Percentiles rank a stretch among this genome's conserved stretches.
Conservation (phyloP, 768 basidiomycete species). For the Russula emetica region DNA sequence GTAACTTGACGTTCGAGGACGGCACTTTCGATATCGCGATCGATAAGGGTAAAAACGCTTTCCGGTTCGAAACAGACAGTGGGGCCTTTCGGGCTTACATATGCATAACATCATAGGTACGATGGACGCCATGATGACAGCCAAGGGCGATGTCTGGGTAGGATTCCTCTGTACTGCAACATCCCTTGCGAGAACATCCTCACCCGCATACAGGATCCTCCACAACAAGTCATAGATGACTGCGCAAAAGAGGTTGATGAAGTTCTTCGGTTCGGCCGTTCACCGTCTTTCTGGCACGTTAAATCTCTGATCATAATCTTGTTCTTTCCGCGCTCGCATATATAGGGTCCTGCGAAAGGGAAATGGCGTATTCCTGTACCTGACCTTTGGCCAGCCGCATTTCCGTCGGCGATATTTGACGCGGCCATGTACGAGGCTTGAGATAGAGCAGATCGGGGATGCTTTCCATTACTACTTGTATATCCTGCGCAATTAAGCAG, state of each 20-base stretch:
- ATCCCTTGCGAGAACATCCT: background rate
- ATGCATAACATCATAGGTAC: constrained; percentile 44
- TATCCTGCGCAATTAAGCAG: constrained; percentile 45
- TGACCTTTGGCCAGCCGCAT: constrained; percentile 89
- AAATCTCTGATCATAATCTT: background rate
- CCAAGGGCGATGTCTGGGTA: constrained; percentile 80
- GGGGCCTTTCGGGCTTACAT: background rate
- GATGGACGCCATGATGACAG: constrained; percentile 88
- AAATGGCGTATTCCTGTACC: constrained; percentile 64
- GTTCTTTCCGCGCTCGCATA: background rate
- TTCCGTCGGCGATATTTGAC: constrained; percentile 70
- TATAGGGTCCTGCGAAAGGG: constrained; percentile 57
- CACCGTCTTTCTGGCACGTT: background rate
- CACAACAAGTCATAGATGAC: constrained; percentile 61
- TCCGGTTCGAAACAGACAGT: background rate
- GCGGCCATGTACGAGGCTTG: constrained; percentile 52
- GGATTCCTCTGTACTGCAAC: background rate
- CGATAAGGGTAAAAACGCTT: constrained; percentile 58
- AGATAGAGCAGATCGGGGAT: constrained; percentile 69
- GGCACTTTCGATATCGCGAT: constrained; percentile 72
- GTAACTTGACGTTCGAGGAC: constrained; percentile 56
- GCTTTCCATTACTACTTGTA: constrained; percentile 84
- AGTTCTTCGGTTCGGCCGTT: constrained; percentile 52
- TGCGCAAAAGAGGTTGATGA: constrained; percentile 77
- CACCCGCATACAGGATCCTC: constrained; percentile 55